Evolutionary conservation across 257 asterid species (phyloP).

Genomic region (Salvia hispanica): DNA sequence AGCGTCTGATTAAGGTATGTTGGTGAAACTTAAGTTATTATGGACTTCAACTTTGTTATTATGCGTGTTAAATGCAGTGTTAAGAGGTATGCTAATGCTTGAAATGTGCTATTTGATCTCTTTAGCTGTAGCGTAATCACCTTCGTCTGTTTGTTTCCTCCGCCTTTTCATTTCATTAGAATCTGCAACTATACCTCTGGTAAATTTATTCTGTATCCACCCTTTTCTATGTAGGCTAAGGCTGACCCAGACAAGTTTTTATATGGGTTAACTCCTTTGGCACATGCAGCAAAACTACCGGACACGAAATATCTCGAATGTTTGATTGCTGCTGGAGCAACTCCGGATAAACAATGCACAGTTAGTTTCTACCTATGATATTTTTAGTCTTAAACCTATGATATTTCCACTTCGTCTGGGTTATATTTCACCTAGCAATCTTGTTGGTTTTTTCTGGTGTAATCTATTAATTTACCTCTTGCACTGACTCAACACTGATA

Average conservation of each 20-base stretch:
- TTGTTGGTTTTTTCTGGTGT: no score
- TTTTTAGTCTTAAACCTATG: no score
- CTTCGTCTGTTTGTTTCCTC: neutral
- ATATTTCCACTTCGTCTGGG: no score
- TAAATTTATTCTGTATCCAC: no score
- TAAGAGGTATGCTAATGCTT: neutral
- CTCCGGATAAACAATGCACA: neutral
- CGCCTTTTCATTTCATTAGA: neutral
- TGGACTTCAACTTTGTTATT: no score
- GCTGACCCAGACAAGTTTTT: constrained; percentile 23
- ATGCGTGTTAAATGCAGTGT: neutral
- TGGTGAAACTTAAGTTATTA: no score
- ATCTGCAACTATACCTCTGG: no score
- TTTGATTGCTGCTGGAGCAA: constrained; percentile 36
- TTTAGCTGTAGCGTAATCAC: no score
- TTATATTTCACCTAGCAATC: no score
- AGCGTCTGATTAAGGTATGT: constrained; percentile 34
- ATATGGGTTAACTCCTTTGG: constrained; percentile 27
- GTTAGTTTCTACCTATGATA: constrained; percentile 8
- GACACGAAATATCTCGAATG: constrained; percentile 2
- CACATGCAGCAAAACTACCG: constrained; percentile 15
- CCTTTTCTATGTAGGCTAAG: constrained; percentile 28
- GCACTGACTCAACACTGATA: no score
- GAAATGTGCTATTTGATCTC: neutral
- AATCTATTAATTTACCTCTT: no score